phyloP scores from a whole-genome alignment of 768 basidiomycete species.

The Lanmaoa rubissima region DNA sequence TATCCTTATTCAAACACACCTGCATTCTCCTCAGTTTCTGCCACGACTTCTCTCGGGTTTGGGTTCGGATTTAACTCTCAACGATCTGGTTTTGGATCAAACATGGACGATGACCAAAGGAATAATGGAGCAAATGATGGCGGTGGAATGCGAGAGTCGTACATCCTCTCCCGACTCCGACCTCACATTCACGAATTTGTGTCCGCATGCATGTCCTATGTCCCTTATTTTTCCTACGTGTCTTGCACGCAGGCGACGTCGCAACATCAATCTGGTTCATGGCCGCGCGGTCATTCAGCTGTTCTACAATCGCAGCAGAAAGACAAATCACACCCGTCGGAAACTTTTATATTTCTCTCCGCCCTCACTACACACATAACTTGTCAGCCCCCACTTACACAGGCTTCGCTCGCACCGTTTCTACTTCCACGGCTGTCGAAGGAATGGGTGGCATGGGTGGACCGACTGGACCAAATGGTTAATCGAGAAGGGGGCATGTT shows the following conservation, averaged over 20 bases:
- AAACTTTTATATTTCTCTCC: slow-evolving; percentile 71
- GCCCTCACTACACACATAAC: slow-evolving; percentile 66
- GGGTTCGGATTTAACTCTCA: slow-evolving; percentile 26
- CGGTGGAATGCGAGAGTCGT: slow-evolving; percentile 76
- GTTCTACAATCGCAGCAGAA: slow-evolving; percentile 52
- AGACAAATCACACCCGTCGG: slow-evolving; percentile 68
- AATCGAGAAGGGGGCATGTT: slow-evolving; percentile 81
- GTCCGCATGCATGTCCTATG: slow-evolving; percentile 74
- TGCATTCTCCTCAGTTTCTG: slow-evolving; percentile 30
- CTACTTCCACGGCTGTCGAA: slow-evolving; percentile 62
- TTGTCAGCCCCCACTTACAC: slow-evolving; percentile 65
- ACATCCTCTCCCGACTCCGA: slow-evolving; percentile 70
- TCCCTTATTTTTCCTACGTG: slow-evolving; percentile 79
- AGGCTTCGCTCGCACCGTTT: slow-evolving; percentile 53
- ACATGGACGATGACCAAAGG: slow-evolving; percentile 29
- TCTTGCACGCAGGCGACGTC: slow-evolving; percentile 25
- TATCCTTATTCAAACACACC: slow-evolving; percentile 72
- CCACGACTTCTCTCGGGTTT: slow-evolving; percentile 36
- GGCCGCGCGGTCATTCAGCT: slow-evolving; percentile 41
- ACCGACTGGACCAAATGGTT: slow-evolving; percentile 63
- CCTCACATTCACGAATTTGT: slow-evolving; percentile 77
- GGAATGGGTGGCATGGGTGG: slow-evolving; percentile 81
- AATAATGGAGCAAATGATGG: slow-evolving; percentile 28
- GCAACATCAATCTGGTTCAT: slow-evolving; percentile 22
- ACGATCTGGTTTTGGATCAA: slow-evolving; percentile 33